phyloP scores from a whole-genome alignment of 257 asterid species.

The Solanum virginianum region DNA sequence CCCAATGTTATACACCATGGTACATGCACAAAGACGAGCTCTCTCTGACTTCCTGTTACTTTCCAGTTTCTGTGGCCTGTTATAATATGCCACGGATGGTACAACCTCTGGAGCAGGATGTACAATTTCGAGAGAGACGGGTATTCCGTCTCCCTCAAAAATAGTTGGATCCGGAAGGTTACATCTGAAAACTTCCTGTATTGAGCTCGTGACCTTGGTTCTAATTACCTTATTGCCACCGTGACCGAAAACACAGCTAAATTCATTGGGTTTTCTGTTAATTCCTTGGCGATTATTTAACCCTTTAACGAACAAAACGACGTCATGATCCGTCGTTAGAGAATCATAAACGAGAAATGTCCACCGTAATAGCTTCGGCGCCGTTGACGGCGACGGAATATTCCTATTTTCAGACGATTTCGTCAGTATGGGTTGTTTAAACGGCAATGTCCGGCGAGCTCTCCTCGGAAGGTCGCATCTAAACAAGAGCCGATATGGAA shows the following conservation, averaged over 20 bases:
- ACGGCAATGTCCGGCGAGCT: constrained; percentile 41
- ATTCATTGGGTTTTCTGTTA: constrained; percentile 41
- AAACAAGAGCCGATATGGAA: constrained; percentile 44
- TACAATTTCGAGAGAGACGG: constrained; percentile 38
- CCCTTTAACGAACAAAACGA: constrained; percentile 69
- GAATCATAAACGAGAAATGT: constrained; percentile 52
- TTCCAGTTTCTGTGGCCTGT: constrained; percentile 32
- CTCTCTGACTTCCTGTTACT: neutral
- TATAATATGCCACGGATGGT: constrained; percentile 64
- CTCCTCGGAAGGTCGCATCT: constrained; percentile 35
- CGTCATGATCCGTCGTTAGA: constrained; percentile 51
- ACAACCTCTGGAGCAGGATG: constrained; percentile 32
- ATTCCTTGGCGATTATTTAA: constrained; percentile 52
- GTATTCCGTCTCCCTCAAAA: neutral
- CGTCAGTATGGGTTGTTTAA: constrained; percentile 34
- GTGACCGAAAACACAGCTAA: constrained; percentile 38
- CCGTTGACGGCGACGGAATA: neutral
- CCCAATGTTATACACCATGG: constrained; percentile 71
- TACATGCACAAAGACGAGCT: constrained; percentile 61
- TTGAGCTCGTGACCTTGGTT: constrained; percentile 55
- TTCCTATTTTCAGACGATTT: neutral
- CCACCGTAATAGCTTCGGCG: constrained; percentile 32
- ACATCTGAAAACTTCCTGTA: constrained; percentile 89
- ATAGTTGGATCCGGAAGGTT: constrained; percentile 21
- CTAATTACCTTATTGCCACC: constrained; percentile 24